A percentile compares a stretch with the other conserved stretches of the same genome.
Conservation (phyloP, 371 early-diverging fungal species). For the Saksenaea vasiformis region DNA sequence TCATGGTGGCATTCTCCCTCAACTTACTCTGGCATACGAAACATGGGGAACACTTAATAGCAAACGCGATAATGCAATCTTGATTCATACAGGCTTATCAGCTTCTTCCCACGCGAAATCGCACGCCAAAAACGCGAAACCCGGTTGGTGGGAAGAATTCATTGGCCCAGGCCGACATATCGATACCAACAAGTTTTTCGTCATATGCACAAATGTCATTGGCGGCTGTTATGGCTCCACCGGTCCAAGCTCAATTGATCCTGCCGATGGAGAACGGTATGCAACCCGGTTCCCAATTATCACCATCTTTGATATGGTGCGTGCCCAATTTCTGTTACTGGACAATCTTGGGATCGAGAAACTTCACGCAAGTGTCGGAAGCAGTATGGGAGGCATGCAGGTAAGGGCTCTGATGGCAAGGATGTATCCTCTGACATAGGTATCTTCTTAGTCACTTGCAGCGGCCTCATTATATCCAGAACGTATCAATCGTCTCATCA, state of each 20-base stretch:
- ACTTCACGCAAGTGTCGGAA: constrained; percentile 89
- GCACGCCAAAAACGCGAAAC: constrained; percentile 70
- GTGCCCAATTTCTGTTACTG: constrained; percentile 87
- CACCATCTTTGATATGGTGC: constrained; percentile 93
- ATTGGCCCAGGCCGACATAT: constrained; percentile 86
- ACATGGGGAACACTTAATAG: constrained; percentile 83
- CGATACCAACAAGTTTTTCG: constrained; percentile 86
- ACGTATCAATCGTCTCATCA: constrained; percentile 76
- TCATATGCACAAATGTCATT: constrained; percentile 86
- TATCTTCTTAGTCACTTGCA: constrained; percentile 65
- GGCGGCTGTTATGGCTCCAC: constrained; percentile 92
- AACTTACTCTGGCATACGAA: constrained; percentile 81
- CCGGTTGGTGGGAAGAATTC: constrained; percentile 98
- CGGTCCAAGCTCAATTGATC: constrained; percentile 80
- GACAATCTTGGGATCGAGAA: constrained; percentile 79
- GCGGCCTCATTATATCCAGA: constrained; percentile 85
- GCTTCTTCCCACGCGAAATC: constrained; percentile 85
- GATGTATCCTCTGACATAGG: not conserved
- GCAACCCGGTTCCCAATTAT: constrained; percentile 91
- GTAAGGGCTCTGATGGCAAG: constrained; percentile 19
- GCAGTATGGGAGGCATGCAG: constrained; percentile 97
- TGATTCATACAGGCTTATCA: constrained; percentile 87
- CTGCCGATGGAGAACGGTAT: constrained; percentile 73
- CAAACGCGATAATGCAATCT: constrained; percentile 71
- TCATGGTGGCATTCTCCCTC: constrained; percentile 83